Conservation (phyloP, 1,284 basidiomycete genomes). For the Mycena citricolor region DNA sequence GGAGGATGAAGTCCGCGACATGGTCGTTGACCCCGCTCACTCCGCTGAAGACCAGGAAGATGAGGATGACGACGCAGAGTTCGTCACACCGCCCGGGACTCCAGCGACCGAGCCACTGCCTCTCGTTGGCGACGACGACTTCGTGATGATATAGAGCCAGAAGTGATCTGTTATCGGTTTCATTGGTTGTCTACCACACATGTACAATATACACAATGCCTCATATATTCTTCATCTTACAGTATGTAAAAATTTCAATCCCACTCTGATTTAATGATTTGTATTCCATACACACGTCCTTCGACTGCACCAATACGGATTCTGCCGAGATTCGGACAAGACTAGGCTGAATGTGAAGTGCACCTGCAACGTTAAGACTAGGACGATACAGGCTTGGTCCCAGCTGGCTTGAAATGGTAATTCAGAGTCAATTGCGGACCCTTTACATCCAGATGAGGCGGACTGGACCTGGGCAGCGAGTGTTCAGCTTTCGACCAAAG, state of each 20-base stretch:
- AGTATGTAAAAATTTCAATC: not conserved
- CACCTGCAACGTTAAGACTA: too few species aligned
- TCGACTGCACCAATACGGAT: too few species aligned
- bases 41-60: slow-evolving; percentile 10
- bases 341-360: too few species aligned
- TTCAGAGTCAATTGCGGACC: too few species aligned
- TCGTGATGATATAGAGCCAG: slow-evolving; percentile 1
- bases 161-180: slow-evolving; percentile 18
- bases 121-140: slow-evolving; percentile 2
- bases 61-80: slow-evolving; percentile 14
- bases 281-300: too few species aligned
- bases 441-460: too few species aligned
- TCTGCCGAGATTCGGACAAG: too few species aligned
- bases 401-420: too few species aligned
- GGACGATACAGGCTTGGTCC: too few species aligned
- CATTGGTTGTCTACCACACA: too few species aligned
- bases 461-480: too few species aligned
- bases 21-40: slow-evolving; percentile 18
- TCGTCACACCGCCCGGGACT: slow-evolving; percentile 9
- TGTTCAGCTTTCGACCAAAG: too few species aligned
- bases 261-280: not conserved
- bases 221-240: not conserved
- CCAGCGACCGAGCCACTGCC: slow-evolving; percentile 8
- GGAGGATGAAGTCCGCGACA: slow-evolving; percentile 16
- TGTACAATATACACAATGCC: slow-evolving; percentile 3